Evolutionary conservation across 139 green algal species (phyloP).

Genomic region (Chlorella vulgaris): DNA sequence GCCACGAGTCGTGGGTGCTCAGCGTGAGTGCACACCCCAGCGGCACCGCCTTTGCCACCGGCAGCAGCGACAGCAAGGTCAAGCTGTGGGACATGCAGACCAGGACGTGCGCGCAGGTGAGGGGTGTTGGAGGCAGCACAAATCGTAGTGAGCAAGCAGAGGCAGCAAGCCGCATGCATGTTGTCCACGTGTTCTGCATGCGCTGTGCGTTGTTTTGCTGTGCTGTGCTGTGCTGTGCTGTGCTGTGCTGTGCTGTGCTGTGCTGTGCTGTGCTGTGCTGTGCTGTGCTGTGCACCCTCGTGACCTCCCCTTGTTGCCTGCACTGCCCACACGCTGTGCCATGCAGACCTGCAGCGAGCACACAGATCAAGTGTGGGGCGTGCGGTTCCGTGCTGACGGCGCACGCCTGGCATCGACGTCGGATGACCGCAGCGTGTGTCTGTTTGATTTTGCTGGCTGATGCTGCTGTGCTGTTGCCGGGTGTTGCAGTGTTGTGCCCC

Average conservation of each 20-base stretch:
- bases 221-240: no score
- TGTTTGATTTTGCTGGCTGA: slow-evolving; percentile 52
- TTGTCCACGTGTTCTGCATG: not conserved
- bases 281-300: no score
- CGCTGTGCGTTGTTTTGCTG: no score
- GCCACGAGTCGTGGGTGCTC: slow-evolving; percentile 92
- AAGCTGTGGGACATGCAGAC: slow-evolving; percentile 89
- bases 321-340: not conserved
- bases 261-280: no score
- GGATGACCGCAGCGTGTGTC: slow-evolving; percentile 70
- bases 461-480: not conserved
- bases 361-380: slow-evolving; percentile 72
- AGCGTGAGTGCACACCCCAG: slow-evolving; percentile 74
- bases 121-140: not conserved
- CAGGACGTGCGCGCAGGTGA: slow-evolving; percentile 68
- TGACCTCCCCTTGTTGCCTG: no score
- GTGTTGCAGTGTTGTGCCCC: no score
- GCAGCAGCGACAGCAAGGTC: slow-evolving; percentile 78
- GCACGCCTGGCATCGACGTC: slow-evolving; percentile 60
- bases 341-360: slow-evolving; percentile 54
- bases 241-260: no score
- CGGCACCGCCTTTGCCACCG: slow-evolving; percentile 71
- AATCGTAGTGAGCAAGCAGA: not conserved
- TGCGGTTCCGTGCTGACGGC: slow-evolving; percentile 70
- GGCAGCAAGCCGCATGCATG: not conserved